Evolutionary conservation across 1,139 yeast species (phyloP).

Genomic region (Scheffersomyces cryptocercus): DNA sequence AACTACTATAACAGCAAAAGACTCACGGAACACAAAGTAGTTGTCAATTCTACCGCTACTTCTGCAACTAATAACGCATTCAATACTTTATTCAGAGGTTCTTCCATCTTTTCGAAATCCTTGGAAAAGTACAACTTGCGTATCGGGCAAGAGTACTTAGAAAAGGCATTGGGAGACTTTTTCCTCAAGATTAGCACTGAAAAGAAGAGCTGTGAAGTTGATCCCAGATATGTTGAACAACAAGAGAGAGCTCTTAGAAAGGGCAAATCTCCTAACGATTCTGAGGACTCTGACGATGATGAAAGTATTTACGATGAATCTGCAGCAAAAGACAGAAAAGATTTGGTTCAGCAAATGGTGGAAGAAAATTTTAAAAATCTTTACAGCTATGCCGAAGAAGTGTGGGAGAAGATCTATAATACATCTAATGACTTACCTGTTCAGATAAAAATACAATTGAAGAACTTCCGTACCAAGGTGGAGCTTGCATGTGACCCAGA

Average conservation of each 20-base stretch:
- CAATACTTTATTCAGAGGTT: conserved; percentile 83
- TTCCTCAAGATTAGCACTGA: conserved; percentile 55
- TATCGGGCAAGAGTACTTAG: conserved; percentile 78
- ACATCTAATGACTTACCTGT: conserved; percentile 79
- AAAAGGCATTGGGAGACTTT: conserved; percentile 69
- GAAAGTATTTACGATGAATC: conserved; percentile 22
- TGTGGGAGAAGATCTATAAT: conserved; percentile 72
- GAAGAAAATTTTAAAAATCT: conserved; percentile 56
- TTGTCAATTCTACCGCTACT: conserved; percentile 1
- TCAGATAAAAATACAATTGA: conserved; percentile 62
- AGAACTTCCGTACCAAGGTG: conserved; percentile 57
- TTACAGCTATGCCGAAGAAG: conserved; percentile 53
- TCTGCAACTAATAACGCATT: conserved; percentile 47
- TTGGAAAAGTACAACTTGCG: conserved; percentile 75
- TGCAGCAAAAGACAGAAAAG: conserved; percentile 16
- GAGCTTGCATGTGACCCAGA: conserved; percentile 63
- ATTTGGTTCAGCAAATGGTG: conserved; percentile 31
- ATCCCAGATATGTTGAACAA: conserved; percentile 56
- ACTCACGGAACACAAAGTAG: conserved; percentile 12
- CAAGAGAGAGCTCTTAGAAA: conserved; percentile 37
- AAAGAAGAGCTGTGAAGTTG: conserved; percentile 70
- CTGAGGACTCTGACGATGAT: conserved; percentile 23
- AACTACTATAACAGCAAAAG: conserved; percentile 31
- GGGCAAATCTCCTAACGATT: conserved; percentile 23
- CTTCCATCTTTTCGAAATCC: conserved; percentile 77